Conservation (phyloP, 441 rosid genomes). For the Erodium chrysanthum region DNA sequence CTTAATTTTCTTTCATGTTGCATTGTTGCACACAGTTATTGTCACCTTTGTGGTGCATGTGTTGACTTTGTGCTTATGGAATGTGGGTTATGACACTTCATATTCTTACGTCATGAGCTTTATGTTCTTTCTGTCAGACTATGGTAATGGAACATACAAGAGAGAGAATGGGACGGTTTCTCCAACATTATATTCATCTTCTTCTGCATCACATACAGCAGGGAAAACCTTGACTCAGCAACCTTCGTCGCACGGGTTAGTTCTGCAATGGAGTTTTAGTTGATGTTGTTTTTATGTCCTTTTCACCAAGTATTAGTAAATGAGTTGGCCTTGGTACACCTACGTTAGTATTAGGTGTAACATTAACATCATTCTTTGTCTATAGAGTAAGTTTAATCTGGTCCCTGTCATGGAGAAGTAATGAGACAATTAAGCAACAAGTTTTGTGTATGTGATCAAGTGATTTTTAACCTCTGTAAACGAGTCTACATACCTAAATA, state of each 20-base stretch:
- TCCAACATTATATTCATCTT: slow-evolving; percentile 15
- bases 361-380: neutral
- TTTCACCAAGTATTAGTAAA: neutral
- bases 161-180: slow-evolving; percentile 23
- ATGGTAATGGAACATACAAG: slow-evolving; percentile 16
- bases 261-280: slow-evolving; percentile 8
- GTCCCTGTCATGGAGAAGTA: neutral
- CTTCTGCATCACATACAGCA: slow-evolving; percentile 16
- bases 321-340: neutral
- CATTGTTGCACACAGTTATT: neutral
- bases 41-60: slow-evolving; percentile 11
- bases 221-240: slow-evolving; percentile 24
- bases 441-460: neutral
- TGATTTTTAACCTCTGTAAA: no score
- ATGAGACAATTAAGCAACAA: neutral
- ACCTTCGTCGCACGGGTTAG: slow-evolving; percentile 29
- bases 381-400: slow-evolving; percentile 2
- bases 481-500: no score
- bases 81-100: neutral
- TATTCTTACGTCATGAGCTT: neutral
- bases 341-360: neutral
- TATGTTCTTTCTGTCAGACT: neutral
- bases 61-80: neutral
- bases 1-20: slow-evolving; percentile 11
- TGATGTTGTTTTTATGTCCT: neutral